Percentiles rank a stretch among this genome's conserved stretches.
Evolutionary conservation across 1,139 yeast genomes (phyloP).

Genomic region (Diutina rugosa): DNA sequence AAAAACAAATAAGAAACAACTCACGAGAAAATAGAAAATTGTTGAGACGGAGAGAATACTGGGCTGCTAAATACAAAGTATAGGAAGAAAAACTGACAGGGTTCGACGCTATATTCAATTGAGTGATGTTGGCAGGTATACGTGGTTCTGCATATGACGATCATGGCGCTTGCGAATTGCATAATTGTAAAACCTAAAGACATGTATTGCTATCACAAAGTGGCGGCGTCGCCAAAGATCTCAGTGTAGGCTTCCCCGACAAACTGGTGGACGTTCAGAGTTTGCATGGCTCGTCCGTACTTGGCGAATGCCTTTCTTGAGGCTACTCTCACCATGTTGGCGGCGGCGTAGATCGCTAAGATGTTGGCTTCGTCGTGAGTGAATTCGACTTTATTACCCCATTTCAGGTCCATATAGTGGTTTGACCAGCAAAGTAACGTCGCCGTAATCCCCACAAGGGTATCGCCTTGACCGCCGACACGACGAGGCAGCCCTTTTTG

Average conservation of each 20-base stretch:
- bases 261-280: conserved; percentile 63
- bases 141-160: no score
- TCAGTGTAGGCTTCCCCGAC: conserved; percentile 54
- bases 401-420: conserved; percentile 40
- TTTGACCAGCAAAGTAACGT: conserved; percentile 40
- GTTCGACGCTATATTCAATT: no score
- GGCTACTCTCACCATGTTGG: conserved; percentile 54
- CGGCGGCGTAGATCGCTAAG: conserved; percentile 67
- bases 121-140: no score
- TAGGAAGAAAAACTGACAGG: no score
- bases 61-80: no score
- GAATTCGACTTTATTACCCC: conserved; percentile 28
- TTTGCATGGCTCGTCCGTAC: conserved; percentile 71
- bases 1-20: no score
- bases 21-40: not conserved
- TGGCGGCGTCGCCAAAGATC: conserved; percentile 16
- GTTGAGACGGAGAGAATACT: no score
- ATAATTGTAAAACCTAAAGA: no score
- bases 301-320: conserved; percentile 49
- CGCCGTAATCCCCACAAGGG: conserved; percentile 59
- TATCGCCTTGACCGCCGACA: conserved; percentile 87
- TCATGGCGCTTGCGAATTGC: no score
- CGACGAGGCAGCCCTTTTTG: conserved; percentile 54
- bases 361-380: conserved; percentile 28
- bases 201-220: not conserved